Evolutionary conservation across 176 grass and related monocot genomes (phyloP).

Genomic region (Avena insularis): DNA sequence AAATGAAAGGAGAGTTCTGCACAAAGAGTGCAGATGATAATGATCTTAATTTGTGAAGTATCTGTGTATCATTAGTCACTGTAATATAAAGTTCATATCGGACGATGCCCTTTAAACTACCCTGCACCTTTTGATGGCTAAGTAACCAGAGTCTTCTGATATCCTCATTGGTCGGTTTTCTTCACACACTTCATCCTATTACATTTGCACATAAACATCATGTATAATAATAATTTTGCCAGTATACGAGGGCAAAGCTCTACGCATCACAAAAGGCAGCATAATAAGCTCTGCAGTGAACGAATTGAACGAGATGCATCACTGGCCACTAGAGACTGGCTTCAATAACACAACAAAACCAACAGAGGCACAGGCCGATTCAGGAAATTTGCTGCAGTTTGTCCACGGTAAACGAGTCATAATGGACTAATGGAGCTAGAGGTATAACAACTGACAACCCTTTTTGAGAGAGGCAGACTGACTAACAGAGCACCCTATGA

Average conservation of each 20-base stretch:
- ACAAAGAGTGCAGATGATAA: neutral
- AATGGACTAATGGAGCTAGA: neutral
- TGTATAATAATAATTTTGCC: neutral
- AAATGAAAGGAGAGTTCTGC: neutral
- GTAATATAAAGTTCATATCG: neutral
- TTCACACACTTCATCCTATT: neutral
- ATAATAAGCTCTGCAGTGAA: slow-evolving; percentile 8
- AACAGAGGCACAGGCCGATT: neutral
- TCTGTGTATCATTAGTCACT: neutral
- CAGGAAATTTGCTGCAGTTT: neutral
- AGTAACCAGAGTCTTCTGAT: neutral
- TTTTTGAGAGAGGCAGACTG: neutral
- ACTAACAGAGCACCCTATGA: neutral
- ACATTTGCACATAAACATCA: slow-evolving; percentile 16
- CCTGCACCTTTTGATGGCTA: slow-evolving; percentile 1
- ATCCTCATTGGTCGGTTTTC: neutral
- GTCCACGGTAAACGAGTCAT: neutral
- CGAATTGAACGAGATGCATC: neutral
- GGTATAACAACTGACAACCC: neutral
- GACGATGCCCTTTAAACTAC: neutral
- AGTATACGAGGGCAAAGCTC: neutral
- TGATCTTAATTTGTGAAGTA: slow-evolving; percentile 5
- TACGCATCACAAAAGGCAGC: neutral
- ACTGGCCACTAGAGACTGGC: neutral
- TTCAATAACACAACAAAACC: neutral